These are phyloP conservation scores for Blechomonas ayalai DNA, from an alignment of 208 protist species.

Conservation along the genomic window DNA sequence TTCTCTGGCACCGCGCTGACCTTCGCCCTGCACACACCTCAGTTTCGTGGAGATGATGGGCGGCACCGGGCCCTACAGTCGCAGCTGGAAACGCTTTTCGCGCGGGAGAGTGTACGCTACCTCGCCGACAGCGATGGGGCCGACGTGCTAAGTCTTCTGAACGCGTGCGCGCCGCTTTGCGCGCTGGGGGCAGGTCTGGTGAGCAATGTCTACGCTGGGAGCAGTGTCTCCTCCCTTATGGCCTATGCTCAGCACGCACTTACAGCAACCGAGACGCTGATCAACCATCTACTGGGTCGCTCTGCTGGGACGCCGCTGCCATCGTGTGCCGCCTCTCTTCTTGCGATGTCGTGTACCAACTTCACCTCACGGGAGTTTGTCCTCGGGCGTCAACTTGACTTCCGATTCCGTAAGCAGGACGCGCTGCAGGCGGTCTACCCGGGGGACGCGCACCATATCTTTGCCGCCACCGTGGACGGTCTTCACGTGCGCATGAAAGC, in stretches of 20 bases:
- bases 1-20: conserved; percentile 38
- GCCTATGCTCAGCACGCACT: conserved; percentile 72
- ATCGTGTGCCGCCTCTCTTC: conserved; percentile 19
- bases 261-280: conserved; percentile 33
- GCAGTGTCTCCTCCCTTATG: conserved; percentile 38
- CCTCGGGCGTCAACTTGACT: conserved; percentile 69
- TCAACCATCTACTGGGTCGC: conserved; percentile 12
- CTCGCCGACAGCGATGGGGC: conserved; percentile 22
- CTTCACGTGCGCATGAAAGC: conserved; percentile 45
- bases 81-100: conserved; percentile 20
- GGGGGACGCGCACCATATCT: conserved; percentile 7
- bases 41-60: conserved; percentile 3
- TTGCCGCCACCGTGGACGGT: conserved; percentile 45
- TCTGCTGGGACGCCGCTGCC: conserved; percentile 42
- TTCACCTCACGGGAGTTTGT: conserved; percentile 68
- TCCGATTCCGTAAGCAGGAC: conserved; percentile 61
- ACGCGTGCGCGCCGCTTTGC: conserved; percentile 64
- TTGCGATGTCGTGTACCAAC: conserved; percentile 53
- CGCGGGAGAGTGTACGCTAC: conserved; percentile 55
- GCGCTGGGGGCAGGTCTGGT: conserved; percentile 80
- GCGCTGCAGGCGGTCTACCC: conserved; percentile 54
- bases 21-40: conserved; percentile 22
- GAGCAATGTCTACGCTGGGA: conserved; percentile 63
- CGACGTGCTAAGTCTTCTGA: conserved; percentile 50
- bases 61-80: conserved; percentile 8